Evolutionary conservation across 306 rosid genomes (phyloP).

Genomic region (Mucuna pruriens): DNA sequence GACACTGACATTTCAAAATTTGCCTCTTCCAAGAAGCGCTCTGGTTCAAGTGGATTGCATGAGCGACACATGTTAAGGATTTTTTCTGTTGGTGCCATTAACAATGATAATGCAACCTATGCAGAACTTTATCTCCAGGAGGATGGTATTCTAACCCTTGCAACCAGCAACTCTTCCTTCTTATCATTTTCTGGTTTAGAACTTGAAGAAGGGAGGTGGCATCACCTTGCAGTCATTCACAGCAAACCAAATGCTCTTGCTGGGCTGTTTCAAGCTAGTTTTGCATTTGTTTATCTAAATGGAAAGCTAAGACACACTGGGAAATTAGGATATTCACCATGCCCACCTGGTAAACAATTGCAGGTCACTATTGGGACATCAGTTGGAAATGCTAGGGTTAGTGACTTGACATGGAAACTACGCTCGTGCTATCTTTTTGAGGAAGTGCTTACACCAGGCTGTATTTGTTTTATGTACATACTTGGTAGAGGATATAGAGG

Average conservation of each 20-base stretch:
- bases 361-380: slow-evolving; percentile 94
- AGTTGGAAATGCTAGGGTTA: slow-evolving; percentile 71
- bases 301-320: slow-evolving; percentile 97
- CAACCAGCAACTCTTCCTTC: slow-evolving; percentile 86
- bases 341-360: slow-evolving; percentile 88
- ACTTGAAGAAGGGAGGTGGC: slow-evolving; percentile 98
- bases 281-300: slow-evolving; percentile 94
- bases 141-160: slow-evolving; percentile 94
- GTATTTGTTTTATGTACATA: slow-evolving; percentile 92
- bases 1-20: slow-evolving; percentile 73
- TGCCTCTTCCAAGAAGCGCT: slow-evolving; percentile 64
- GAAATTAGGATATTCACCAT: slow-evolving; percentile 96
- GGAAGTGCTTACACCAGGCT: slow-evolving; percentile 92
- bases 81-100: slow-evolving; percentile 92
- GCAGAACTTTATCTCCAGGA: slow-evolving; percentile 96
- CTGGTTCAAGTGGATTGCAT: slow-evolving; percentile 54
- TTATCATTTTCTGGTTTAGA: slow-evolving; percentile 92
- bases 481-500: slow-evolving; percentile 99
- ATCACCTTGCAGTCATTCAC: slow-evolving; percentile 97
- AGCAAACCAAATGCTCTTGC: slow-evolving; percentile 99
- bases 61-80: slow-evolving; percentile 69
- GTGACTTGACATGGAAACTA: slow-evolving; percentile 87
- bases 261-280: slow-evolving; percentile 97
- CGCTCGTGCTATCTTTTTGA: slow-evolving; percentile 99
- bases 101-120: slow-evolving; percentile 69